Conservation (phyloP, 176 grass and related monocot genomes). For the Luzula sylvatica region DNA sequence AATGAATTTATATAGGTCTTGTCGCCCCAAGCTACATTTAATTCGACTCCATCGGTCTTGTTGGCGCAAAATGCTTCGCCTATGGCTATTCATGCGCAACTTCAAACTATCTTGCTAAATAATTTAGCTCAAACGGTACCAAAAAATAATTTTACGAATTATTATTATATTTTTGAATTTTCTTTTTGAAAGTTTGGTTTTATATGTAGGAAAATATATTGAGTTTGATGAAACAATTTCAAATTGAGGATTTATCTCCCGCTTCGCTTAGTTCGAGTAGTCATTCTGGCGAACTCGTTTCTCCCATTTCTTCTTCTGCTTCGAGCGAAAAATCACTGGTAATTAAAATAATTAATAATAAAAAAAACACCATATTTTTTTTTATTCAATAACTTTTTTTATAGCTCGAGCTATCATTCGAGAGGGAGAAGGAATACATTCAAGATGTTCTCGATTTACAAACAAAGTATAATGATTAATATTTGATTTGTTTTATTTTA, state of each 20-base stretch:
- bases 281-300: slow-evolving; percentile 26
- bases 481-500: no score
- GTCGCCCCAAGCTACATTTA: slow-evolving; percentile 38
- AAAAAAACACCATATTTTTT: not conserved
- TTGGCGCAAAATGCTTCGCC: slow-evolving; percentile 36
- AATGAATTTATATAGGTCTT: slow-evolving; percentile 56
- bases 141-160: not conserved
- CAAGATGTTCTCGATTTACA: slow-evolving; percentile 65
- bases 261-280: slow-evolving; percentile 25
- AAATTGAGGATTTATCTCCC: slow-evolving; percentile 34
- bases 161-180: not conserved
- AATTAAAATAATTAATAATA: slow-evolving; percentile 19
- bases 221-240: no score
- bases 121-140: slow-evolving; percentile 71
- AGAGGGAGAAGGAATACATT: slow-evolving; percentile 71
- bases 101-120: slow-evolving; percentile 65
- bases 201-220: slow-evolving; percentile 60
- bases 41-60: no score
- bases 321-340: slow-evolving; percentile 67
- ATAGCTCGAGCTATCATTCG: slow-evolving; percentile 72
- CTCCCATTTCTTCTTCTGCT: slow-evolving; percentile 16
- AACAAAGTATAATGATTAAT: no score
- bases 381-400: slow-evolving; percentile 13
- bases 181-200: no score
- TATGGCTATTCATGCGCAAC: slow-evolving; percentile 34